Evolutionary conservation across 1,284 basidiomycete species (phyloP).

Genomic region (Apiotrichum gracile): DNA sequence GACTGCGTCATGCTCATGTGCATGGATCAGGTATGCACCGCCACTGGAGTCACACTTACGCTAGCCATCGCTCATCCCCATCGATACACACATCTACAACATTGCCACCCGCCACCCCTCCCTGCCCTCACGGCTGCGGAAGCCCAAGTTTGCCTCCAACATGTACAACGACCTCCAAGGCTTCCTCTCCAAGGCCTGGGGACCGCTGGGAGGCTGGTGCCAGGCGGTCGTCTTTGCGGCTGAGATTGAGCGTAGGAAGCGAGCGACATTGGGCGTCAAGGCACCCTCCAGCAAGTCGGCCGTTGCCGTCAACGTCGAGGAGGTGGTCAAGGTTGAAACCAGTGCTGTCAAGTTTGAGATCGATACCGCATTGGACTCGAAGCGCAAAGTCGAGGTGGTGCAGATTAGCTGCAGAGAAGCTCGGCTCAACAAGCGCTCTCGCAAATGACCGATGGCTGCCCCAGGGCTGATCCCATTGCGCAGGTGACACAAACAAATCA

Average conservation of each 20-base stretch:
- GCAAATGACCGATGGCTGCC: no score
- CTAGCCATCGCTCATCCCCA: slow-evolving; percentile 75
- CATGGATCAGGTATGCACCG: slow-evolving; percentile 68
- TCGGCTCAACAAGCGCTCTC: no score
- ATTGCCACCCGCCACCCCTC: slow-evolving; percentile 79
- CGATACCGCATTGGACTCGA: no score
- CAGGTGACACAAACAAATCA: no score
- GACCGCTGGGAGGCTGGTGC: slow-evolving; percentile 82
- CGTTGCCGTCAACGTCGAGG: slow-evolving; percentile 9
- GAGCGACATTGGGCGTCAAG: no score
- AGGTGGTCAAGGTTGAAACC: neutral
- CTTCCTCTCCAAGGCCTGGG: slow-evolving; percentile 67
- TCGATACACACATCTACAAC: slow-evolving; percentile 86
- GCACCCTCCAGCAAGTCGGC: neutral
- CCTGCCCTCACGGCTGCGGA: slow-evolving; percentile 50
- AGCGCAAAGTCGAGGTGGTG: no score
- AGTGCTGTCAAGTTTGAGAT: no score
- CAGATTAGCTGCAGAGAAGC: no score
- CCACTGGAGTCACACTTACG: neutral
- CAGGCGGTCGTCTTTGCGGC: slow-evolving; percentile 64
- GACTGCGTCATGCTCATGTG: slow-evolving; percentile 95
- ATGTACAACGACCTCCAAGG: slow-evolving; percentile 69
- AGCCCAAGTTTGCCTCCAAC: slow-evolving; percentile 64
- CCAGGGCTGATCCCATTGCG: no score
- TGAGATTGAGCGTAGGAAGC: slow-evolving; percentile 36